phyloP scores from a whole-genome alignment of 139 green algal species.

The Pseudopediastrum boryanum region DNA sequence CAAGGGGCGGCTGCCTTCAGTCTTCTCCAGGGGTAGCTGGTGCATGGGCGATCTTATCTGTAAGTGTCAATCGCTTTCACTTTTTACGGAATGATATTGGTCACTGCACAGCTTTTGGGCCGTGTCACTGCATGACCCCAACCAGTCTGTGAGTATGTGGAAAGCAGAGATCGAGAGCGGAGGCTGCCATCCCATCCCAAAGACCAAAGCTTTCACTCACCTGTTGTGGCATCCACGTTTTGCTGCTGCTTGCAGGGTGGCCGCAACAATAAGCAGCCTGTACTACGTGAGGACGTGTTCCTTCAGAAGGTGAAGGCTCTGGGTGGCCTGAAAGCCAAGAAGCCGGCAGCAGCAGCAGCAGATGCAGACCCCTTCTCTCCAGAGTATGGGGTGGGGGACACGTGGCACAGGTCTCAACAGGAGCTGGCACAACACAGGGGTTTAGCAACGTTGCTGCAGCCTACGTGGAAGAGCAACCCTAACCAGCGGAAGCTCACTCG shows the following conservation, averaged over 20 bases:
- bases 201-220: neutral
- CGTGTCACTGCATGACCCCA: neutral
- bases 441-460: conserved; percentile 52
- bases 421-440: conserved; percentile 31
- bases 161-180: neutral
- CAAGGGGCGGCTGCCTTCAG: too few species aligned
- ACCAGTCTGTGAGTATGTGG: neutral
- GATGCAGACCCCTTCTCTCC: conserved; percentile 78
- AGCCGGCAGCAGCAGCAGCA: conserved; percentile 17
- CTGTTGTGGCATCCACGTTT: neutral
- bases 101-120: neutral
- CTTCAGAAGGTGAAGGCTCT: conserved; percentile 55
- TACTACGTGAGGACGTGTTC: conserved; percentile 92
- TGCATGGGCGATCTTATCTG: too few species aligned
- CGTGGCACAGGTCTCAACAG: conserved; percentile 62
- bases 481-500: conserved; percentile 79
- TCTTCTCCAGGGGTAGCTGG: too few species aligned
- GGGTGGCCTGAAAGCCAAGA: conserved; percentile 34
- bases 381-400: conserved; percentile 67
- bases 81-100: neutral
- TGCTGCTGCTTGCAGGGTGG: conserved; percentile 58
- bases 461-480: conserved; percentile 74
- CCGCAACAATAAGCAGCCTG: conserved; percentile 61
- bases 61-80: neutral
- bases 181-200: neutral